phyloP scores from a whole-genome alignment of 345 rosid genomes.

The Brassica rapa region DNA sequence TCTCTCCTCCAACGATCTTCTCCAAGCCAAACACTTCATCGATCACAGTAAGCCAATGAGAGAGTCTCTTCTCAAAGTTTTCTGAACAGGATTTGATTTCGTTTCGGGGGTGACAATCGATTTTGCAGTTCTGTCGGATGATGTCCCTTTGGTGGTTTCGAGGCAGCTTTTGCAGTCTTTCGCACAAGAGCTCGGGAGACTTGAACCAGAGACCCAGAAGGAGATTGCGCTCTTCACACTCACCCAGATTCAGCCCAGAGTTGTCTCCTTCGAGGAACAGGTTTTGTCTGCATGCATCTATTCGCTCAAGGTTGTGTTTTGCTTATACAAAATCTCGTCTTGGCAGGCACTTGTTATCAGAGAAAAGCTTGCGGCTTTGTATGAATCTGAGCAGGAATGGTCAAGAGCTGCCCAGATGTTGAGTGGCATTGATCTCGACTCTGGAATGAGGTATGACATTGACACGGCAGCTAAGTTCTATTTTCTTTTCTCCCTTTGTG shows the following conservation, averaged over 20 bases:
- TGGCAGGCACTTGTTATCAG: slow-evolving; percentile 77
- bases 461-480: background rate
- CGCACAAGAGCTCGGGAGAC: slow-evolving; percentile 80
- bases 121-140: slow-evolving; percentile 79
- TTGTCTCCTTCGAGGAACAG: slow-evolving; percentile 98
- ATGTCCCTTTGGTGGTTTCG: slow-evolving; percentile 89
- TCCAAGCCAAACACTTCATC: slow-evolving; percentile 79
- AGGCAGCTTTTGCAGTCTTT: slow-evolving; percentile 90
- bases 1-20: slow-evolving; percentile 76
- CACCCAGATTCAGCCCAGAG: slow-evolving; percentile 94
- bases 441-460: slow-evolving; percentile 78
- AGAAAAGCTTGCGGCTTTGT: slow-evolving; percentile 93
- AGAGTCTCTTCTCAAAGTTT: background rate
- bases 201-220: slow-evolving; percentile 80
- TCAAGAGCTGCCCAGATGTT: slow-evolving; percentile 99
- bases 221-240: slow-evolving; percentile 89
- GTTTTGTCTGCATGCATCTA: slow-evolving; percentile 39
- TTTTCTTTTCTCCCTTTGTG: background rate
- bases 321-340: background rate
- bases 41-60: slow-evolving; percentile 63
- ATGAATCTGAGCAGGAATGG: slow-evolving; percentile 92
- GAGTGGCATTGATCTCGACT: slow-evolving; percentile 95
- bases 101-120: background rate
- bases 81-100: background rate
- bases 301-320: background rate